These are phyloP conservation scores for Ananas comosus DNA, from an alignment of 176 grass and related monocot genomes.

Conservation along the genomic window DNA sequence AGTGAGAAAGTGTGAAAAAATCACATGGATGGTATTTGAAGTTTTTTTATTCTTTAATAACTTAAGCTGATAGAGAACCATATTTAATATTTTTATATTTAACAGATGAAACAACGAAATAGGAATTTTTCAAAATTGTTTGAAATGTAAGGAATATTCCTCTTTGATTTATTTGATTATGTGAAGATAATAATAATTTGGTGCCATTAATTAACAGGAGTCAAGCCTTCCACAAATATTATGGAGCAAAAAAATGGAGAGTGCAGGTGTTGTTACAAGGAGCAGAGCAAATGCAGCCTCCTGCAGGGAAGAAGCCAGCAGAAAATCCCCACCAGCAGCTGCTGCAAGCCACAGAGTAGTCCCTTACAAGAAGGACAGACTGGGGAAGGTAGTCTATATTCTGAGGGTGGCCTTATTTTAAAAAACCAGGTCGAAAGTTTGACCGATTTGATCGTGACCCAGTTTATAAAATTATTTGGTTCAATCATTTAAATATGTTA, in stretches of 20 bases:
- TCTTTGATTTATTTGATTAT: not conserved
- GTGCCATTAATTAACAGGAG: constrained; percentile 24
- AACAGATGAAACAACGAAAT: too few species aligned
- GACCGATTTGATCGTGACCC: too few species aligned
- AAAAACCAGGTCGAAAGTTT: not conserved
- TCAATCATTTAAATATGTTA: too few species aligned
- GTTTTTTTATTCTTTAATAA: too few species aligned
- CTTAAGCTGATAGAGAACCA: too few species aligned
- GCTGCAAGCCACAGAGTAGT: not conserved
- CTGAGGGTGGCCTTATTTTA: too few species aligned
- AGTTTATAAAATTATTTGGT: too few species aligned
- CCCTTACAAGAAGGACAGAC: constrained; percentile 39
- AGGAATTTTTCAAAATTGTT: too few species aligned
- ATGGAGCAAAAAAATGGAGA: not conserved
- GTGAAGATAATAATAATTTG: too few species aligned
- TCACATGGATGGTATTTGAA: too few species aligned
- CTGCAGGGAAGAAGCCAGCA: constrained; percentile 5
- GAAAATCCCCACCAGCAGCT: constrained; percentile 10
- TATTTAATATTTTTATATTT: too few species aligned
- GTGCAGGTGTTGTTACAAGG: constrained; percentile 27
- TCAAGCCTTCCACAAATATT: constrained; percentile 56
- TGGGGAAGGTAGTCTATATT: constrained; percentile 27
- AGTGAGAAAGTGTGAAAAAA: too few species aligned
- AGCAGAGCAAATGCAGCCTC: constrained; percentile 33
- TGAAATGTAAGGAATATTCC: not conserved